A percentile compares a stretch with the other conserved stretches of the same genome.
Conservation (phyloP, 805 yeast species). For the Metschnikowia hibisci region DNA sequence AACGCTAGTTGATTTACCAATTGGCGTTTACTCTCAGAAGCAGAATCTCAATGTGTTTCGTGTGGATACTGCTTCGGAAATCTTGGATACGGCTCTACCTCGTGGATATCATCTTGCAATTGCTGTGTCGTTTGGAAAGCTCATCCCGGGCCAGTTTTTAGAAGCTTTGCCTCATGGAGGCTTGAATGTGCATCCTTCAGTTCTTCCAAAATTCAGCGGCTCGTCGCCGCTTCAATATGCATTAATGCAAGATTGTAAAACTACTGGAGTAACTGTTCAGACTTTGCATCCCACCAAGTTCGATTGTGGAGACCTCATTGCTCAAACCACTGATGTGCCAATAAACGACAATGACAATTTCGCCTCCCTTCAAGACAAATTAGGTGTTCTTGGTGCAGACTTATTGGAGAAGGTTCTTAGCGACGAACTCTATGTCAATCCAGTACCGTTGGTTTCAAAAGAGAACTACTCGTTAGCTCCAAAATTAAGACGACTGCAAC, state of each 20-base stretch:
- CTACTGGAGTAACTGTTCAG: constrained; percentile 85
- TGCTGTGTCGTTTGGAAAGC: constrained; percentile 88
- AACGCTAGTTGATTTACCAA: constrained; percentile 48
- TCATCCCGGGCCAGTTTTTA: constrained; percentile 67
- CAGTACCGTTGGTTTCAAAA: background rate
- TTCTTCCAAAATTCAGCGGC: constrained; percentile 79
- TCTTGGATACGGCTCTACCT: constrained; percentile 10
- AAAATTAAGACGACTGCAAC: constrained; percentile 44
- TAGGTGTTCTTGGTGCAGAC: constrained; percentile 62
- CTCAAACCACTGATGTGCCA: constrained; percentile 47
- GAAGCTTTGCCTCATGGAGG: constrained; percentile 55
- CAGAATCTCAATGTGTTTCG: constrained; percentile 38
- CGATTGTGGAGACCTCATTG: constrained; percentile 70
- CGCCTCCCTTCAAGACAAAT: constrained; percentile 40
- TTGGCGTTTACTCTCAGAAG: constrained; percentile 38
- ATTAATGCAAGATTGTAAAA: constrained; percentile 53
- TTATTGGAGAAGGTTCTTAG: constrained; percentile 47
- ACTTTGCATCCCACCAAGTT: constrained; percentile 84
- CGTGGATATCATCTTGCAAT: constrained; percentile 57
- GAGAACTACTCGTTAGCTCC: constrained; percentile 52
- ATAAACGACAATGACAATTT: constrained; percentile 45
- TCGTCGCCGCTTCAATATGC: constrained; percentile 88
- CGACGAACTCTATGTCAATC: constrained; percentile 22
- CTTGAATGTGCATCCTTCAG: constrained; percentile 87
- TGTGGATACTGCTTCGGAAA: constrained; percentile 43